These are phyloP conservation scores for Moniliophthora roreri DNA, from an alignment of 1,284 basidiomycete species.

Conservation along the genomic window DNA sequence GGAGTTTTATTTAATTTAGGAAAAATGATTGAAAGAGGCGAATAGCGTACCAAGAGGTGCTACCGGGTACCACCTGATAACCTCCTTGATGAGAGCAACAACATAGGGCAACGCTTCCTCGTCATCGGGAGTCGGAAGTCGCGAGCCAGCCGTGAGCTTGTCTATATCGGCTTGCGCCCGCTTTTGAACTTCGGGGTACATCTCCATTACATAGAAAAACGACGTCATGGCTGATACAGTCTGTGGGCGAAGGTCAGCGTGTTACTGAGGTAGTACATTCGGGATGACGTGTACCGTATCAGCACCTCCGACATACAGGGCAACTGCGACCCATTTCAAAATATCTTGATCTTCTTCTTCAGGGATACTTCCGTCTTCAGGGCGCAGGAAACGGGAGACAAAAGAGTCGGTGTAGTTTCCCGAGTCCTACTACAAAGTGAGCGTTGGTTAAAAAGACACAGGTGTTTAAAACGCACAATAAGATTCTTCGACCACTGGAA, in stretches of 20 bases:
- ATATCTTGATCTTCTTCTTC: constrained; percentile 29
- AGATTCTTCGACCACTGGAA: constrained; percentile 32
- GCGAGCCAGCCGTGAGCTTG: constrained; percentile 24
- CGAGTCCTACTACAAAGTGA: constrained; percentile 21
- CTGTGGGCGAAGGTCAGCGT: constrained; percentile 21
- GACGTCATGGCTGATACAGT: constrained; percentile 40
- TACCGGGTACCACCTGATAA: constrained; percentile 34
- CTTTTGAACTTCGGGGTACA: constrained; percentile 37
- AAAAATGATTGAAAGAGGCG: no score
- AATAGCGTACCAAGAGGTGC: constrained; percentile 25
- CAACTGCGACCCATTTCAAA: constrained; percentile 32
- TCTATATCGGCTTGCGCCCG: constrained; percentile 33
- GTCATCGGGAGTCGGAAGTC: constrained; percentile 34
- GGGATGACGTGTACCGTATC: constrained; percentile 37
- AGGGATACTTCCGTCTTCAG: constrained; percentile 21
- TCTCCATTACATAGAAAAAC: constrained; percentile 35
- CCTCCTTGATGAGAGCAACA: constrained; percentile 34
- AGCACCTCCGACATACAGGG: constrained; percentile 41
- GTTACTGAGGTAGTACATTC: not conserved
- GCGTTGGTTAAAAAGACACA: not conserved
- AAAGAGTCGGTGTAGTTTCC: constrained; percentile 35
- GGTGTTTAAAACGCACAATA: constrained; percentile 24
- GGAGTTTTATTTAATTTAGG: constrained; percentile 4
- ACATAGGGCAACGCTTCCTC: constrained; percentile 32
- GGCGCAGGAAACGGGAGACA: constrained; percentile 31